Conservation (phyloP, 768 basidiomycete genomes). For the Mycena rebaudengoi region DNA sequence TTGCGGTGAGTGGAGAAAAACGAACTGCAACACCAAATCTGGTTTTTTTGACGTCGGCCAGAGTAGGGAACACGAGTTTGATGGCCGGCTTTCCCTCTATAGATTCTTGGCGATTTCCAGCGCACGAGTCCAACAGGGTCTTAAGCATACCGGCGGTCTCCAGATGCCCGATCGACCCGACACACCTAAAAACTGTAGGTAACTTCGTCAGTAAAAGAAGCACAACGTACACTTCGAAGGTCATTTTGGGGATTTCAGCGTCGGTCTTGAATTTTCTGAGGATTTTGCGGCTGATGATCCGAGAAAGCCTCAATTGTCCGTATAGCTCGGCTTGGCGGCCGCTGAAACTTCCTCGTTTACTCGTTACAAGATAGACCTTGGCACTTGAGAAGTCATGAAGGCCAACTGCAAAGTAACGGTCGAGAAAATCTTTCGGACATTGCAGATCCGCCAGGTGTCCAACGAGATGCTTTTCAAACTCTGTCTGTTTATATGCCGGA, state of each 20-base stretch:
- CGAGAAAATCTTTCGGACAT: background rate
- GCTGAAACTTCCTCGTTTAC: background rate
- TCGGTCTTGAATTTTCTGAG: background rate
- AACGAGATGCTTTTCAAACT: background rate
- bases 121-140: constrained; percentile 10
- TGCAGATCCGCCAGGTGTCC: background rate
- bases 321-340: background rate
- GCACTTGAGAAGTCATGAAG: constrained; percentile 6
- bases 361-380: constrained; percentile 10
- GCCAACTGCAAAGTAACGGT: background rate
- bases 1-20: background rate
- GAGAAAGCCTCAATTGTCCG: constrained; percentile 2
- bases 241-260: background rate
- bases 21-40: background rate
- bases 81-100: background rate
- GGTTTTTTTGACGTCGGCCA: background rate
- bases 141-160: background rate
- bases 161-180: constrained; percentile 6
- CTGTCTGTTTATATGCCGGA: background rate
- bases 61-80: constrained; percentile 6
- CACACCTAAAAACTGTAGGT: background rate
- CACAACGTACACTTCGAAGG: constrained; percentile 9
- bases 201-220: too few relatives aligned
- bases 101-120: background rate
- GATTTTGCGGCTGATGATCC: background rate